Evolutionary conservation across 768 basidiomycete species (phyloP), one percentile per base, ranked within the genome.

Genomic region (Phlebiopsis gigantea): DNA sequence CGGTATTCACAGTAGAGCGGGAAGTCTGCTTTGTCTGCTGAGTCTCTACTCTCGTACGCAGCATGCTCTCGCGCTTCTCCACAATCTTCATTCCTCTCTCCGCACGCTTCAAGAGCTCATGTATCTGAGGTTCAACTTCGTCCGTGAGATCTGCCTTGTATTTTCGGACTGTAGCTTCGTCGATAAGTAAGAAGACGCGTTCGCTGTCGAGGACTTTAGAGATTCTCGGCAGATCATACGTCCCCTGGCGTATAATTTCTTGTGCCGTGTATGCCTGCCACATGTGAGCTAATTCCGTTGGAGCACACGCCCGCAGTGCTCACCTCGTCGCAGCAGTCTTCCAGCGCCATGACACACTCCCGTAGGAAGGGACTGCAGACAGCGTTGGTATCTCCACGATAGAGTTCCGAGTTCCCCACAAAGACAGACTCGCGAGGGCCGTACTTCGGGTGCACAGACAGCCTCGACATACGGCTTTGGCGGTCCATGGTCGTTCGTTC

Each of bases 281-380:
- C 24, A 44, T 39, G 5, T 10, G 42, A 30, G 9, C 31, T 39
- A 9, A 12, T n/a, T n/a, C 10, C 30, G 43, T 21, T 50, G n/a
- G 45, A 30, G 6, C 14, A 28, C 3, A 42, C 17, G 5, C 21
- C 12, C 21, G 10, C 24, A 25, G 3, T 4, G n/a, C 71, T 52
- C 57, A 83, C 86, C 82, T 90, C 85, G 67, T 89, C 85, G 64
- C 87, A 90, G 62, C 88, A 90, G 62, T 89, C 86, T 63, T 90
- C 86, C 79, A 90, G 82, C 0, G 85, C 84, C 61, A 79, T 72
- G 4, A 91, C 89, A 64, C 89, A 90, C 70, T 90, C 89, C 52
- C 77, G 78, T 17, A 91, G 74, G 68, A 82, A 82, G 0, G 83
- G 87, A 2, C 87, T 87, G 63, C 87, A 90, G 56, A 79, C 76